Conservation (phyloP, 805 yeast genomes). For the Sugiyamaella marilandica region DNA sequence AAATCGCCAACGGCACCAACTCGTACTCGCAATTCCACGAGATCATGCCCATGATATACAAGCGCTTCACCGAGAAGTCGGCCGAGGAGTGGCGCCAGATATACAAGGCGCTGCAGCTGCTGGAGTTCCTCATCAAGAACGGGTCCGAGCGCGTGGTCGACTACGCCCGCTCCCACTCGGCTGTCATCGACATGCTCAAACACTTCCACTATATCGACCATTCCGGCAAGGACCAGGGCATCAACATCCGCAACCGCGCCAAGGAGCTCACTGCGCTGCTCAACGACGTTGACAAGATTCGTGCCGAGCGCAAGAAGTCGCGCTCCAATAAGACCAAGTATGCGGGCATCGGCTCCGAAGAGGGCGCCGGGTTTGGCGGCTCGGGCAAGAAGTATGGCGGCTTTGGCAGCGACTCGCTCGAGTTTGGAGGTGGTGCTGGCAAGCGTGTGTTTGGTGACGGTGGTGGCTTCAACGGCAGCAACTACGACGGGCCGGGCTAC, state of each 20-base stretch:
- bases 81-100: conserved; percentile 98
- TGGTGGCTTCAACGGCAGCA: conserved; percentile 36
- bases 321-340: conserved; percentile 78
- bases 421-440: conserved; percentile 33
- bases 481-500: conserved; percentile 30
- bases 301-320: conserved; percentile 88
- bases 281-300: conserved; percentile 68
- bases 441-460: conserved; percentile 39
- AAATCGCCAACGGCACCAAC: conserved; percentile 92
- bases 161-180: conserved; percentile 80
- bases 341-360: conserved; percentile 58
- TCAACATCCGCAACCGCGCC: conserved; percentile 88
- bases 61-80: conserved; percentile 88
- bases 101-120: conserved; percentile 85
- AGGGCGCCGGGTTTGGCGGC: conserved; percentile 33
- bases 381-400: conserved; percentile 35
- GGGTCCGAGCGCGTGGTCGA: conserved; percentile 95
- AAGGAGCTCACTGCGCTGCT: conserved; percentile 67
- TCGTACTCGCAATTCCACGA: conserved; percentile 46
- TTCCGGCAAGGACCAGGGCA: conserved; percentile 93
- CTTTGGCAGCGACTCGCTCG: conserved; percentile 31
- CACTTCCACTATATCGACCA: conserved; percentile 92
- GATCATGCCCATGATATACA: conserved; percentile 43
- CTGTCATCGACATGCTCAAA: conserved; percentile 79
- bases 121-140: conserved; percentile 85